These are phyloP conservation scores for Phytophthora ramorum DNA, from an alignment of 352 stramenopile species.

Conservation along the genomic window DNA sequence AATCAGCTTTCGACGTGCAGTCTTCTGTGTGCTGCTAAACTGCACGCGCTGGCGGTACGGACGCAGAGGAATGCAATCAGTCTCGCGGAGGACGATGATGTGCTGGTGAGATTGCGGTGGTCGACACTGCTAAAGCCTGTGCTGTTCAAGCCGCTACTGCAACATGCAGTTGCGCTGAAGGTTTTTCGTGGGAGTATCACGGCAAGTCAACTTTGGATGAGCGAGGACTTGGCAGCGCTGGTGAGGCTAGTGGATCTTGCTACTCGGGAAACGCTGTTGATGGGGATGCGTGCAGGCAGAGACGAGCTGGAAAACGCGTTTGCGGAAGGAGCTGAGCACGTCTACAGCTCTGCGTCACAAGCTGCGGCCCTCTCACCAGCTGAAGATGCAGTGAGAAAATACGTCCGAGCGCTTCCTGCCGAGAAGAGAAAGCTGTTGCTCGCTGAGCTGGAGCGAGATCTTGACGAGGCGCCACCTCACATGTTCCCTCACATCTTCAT, in stretches of 20 bases:
- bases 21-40: slow-evolving; percentile 53
- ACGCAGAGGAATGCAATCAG: slow-evolving; percentile 22
- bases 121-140: slow-evolving; percentile 44
- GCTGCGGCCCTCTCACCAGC: not conserved
- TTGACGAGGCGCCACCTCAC: slow-evolving; percentile 35
- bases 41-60: slow-evolving; percentile 34
- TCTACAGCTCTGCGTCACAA: not conserved
- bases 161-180: slow-evolving; percentile 36
- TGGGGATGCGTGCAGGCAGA: slow-evolving; percentile 20
- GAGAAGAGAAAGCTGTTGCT: slow-evolving; percentile 29
- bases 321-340: slow-evolving; percentile 10
- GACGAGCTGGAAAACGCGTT: slow-evolving; percentile 19
- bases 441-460: slow-evolving; percentile 32
- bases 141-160: slow-evolving; percentile 53
- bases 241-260: slow-evolving; percentile 15
- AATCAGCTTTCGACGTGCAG: slow-evolving; percentile 40
- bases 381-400: slow-evolving; percentile 8
- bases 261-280: slow-evolving; percentile 10
- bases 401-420: slow-evolving; percentile 14
- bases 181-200: slow-evolving; percentile 19
- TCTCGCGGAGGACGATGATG: slow-evolving; percentile 24
- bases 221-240: slow-evolving; percentile 11
- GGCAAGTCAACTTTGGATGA: slow-evolving; percentile 5
- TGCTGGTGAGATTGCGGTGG: slow-evolving; percentile 50
- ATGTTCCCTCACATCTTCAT: slow-evolving; percentile 42